Evolutionary conservation across 2,329 filamentous ascomycete genomes (phyloP), one percentile per base, ranked within the genome.

Genomic region (Fusarium austroafricanum): DNA sequence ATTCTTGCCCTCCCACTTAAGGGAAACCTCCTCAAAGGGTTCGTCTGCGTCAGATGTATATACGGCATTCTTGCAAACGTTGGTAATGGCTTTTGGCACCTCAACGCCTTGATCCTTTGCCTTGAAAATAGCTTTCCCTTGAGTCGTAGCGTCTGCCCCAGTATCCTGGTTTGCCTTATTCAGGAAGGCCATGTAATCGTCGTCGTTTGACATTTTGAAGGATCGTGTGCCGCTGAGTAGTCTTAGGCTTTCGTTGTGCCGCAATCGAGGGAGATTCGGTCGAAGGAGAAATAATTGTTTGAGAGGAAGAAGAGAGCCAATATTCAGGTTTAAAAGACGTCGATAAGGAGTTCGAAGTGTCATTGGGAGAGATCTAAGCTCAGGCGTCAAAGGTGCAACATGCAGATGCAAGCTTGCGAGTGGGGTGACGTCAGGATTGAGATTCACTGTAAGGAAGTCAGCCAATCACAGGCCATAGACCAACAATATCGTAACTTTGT

Each of bases 31-130:
- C 76, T 92, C 89, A 78, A 97, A 97, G 6, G 91, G 90, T 83
- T 96, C 93, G 77, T 97, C 94, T 29, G 92, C 89, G 61, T 97
- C 94, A 65, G 91, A 96, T 17, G 87, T 79, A 78, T 96, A 97
- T 75, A 90, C 89, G 42, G 84, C 86, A 50, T 85, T 80, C 49
- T 84, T 82, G 54, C 80, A 80, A 10, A 81, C 83, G 39, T 80
- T 77, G 55, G 80, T 78, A 53, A 94, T 83, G 5, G 80, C 79
- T 49, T 82, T 79, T 9, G 94, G 92, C 53, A 94, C 84, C 61
- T 84, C 78, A 51, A 85, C 83, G 67, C 85, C 83, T 63, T 82
- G 72, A 71, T 88, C 86, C 44, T 79, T 79, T 28, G 84, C 76
- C 78, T 86, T 88, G 74, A 88, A 84, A 53, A 79, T 77, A n/a